Evolutionary conservation across 140 eudicot species (phyloP).

Genomic region (Oenanthe javanica): DNA sequence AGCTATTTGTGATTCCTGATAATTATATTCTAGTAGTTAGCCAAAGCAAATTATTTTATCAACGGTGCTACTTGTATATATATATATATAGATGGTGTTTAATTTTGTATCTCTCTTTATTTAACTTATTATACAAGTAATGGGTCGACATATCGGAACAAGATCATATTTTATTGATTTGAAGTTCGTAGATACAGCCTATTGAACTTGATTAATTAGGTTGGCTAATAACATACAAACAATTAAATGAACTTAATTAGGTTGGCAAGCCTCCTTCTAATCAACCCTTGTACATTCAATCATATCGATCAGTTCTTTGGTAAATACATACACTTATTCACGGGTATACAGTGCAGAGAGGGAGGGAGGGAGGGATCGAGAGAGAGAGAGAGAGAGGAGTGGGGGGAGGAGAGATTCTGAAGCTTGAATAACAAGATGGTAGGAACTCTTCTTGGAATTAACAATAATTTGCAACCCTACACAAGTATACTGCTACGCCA

Average conservation of each 20-base stretch:
- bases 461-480: not conserved
- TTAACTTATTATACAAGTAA: not conserved
- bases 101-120: not conserved
- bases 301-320: not conserved
- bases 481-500: not conserved
- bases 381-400: no score
- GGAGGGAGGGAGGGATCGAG: not conserved
- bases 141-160: not conserved
- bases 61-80: no score
- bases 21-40: no score
- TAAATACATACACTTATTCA: not conserved
- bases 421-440: not conserved
- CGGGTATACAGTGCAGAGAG: no score
- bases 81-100: no score
- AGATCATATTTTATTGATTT: not conserved
- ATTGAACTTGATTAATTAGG: no score
- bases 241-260: no score
- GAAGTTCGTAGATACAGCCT: not conserved
- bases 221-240: no score
- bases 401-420: not conserved
- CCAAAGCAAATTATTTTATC: no score
- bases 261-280: no score
- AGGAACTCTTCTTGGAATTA: not conserved
- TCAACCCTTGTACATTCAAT: not conserved
- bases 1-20: no score